These are phyloP conservation scores for Tulasnella sp. DNA, from an alignment of 768 basidiomycete genomes.

Conservation along the genomic window DNA sequence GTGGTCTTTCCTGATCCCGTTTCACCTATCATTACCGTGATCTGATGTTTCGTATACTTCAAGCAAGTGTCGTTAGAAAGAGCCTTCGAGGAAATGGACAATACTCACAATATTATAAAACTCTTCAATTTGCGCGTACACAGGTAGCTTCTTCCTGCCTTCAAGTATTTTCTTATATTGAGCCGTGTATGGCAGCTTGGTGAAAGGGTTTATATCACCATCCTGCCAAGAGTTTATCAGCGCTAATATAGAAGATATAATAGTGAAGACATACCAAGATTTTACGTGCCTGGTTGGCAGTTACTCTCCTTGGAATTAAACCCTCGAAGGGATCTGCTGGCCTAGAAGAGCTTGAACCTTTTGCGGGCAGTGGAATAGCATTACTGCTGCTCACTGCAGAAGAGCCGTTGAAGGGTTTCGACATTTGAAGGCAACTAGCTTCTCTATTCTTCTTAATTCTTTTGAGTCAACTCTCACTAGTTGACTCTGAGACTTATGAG, in stretches of 20 bases:
- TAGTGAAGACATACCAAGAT: slow-evolving; percentile 49
- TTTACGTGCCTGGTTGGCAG: slow-evolving; percentile 46
- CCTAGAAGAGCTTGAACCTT: not conserved
- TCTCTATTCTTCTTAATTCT: too few relatives aligned
- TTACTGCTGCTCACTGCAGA: too few relatives aligned
- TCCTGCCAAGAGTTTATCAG: not conserved
- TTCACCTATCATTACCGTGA: slow-evolving; percentile 85
- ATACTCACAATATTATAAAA: slow-evolving; percentile 74
- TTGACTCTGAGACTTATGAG: too few relatives aligned
- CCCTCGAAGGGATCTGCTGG: slow-evolving; percentile 49
- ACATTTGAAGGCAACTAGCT: too few relatives aligned
- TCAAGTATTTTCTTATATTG: slow-evolving; percentile 81
- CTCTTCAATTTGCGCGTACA: slow-evolving; percentile 83
- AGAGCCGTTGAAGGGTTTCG: too few relatives aligned
- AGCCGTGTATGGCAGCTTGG: slow-evolving; percentile 56
- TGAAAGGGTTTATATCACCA: slow-evolving; percentile 60
- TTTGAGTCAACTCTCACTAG: too few relatives aligned
- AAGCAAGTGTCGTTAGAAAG: slow-evolving; percentile 19
- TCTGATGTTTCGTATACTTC: slow-evolving; percentile 66
- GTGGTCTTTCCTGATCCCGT: slow-evolving; percentile 95
- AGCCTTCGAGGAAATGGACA: slow-evolving; percentile 6
- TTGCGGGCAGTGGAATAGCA: too few relatives aligned
- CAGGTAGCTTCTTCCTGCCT: slow-evolving; percentile 76
- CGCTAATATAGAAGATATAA: not conserved
- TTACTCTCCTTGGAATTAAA: slow-evolving; percentile 57